A percentile compares a stretch with the other conserved stretches of the same genome.
phyloP scores from a whole-genome alignment of 768 basidiomycete genomes.

The Phlebiopsis flavidoalba region DNA sequence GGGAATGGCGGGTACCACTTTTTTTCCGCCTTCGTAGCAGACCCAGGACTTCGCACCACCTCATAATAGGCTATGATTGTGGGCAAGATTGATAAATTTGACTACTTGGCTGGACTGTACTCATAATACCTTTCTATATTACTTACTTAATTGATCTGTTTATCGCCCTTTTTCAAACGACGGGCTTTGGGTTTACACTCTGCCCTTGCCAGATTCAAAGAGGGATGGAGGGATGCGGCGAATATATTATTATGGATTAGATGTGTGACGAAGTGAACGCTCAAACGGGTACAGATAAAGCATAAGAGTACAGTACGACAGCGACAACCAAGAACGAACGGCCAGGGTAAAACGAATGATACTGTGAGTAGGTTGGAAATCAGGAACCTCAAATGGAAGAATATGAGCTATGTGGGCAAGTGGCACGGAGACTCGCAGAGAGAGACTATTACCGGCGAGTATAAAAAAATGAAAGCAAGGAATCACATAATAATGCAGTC shows the following conservation, averaged over 20 bases:
- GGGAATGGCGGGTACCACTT: not conserved
- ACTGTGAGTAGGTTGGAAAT: not conserved
- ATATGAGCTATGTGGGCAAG: not conserved
- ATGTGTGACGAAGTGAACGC: not conserved
- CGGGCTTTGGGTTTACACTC: too few relatives aligned
- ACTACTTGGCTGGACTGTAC: not conserved
- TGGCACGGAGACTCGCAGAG: not conserved
- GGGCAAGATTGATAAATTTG: not conserved
- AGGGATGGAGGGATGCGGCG: not conserved
- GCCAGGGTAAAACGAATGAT: not conserved
- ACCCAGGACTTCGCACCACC: not conserved
- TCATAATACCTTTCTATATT: not conserved
- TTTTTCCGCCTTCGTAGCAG: not conserved
- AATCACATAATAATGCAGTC: slow-evolving; percentile 16
- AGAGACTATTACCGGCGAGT: too few relatives aligned
- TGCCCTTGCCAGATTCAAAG: too few relatives aligned
- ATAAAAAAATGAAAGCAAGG: not conserved
- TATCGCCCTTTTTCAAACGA: not conserved
- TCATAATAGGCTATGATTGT: not conserved
- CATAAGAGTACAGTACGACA: slow-evolving; percentile 1
- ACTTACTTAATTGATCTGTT: not conserved
- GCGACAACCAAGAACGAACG: slow-evolving; percentile 1
- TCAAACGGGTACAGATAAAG: not conserved
- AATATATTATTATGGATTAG: not conserved
- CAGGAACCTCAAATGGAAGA: not conserved